Evolutionary conservation across 2,329 filamentous ascomycete species (phyloP), one percentile per base, ranked within the genome.

Genomic region (Aspergillus ibericus): DNA sequence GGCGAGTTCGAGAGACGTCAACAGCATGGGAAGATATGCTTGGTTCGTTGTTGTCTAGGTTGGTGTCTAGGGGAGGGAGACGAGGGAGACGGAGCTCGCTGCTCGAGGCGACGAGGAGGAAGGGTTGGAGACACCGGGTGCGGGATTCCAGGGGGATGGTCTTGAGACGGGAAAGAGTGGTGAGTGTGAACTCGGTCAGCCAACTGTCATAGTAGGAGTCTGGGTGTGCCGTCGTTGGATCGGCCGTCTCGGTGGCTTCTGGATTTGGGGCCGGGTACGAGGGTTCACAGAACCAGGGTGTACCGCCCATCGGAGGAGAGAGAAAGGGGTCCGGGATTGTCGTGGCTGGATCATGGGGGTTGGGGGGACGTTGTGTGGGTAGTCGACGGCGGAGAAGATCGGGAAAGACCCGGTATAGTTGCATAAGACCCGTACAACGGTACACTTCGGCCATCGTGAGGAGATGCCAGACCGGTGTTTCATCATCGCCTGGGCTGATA

Each of bases 391-490:
- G 75, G 1, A 83, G 72, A 35, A 82, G 71, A 29, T 81, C 78
- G 2, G 83, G 82, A 56, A 84, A 84, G 29, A 80, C 78, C 22
- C 80, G 79, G 64, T 85, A 85, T 18, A 85, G 67, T 61, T 85
- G 82, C 47, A 85, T 71, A 4, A 85, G 74, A 1, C 81, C 83
- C 2, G 80, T 76, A 54, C 78, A 80, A 34, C 82, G 80, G 59
- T 83, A 83, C 1, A 80, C 78, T 62, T 84, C 80, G 1, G 82
- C 82, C 62, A 83, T 77, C 7, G 78, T 77, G 35, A 84, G 74
- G 38, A 85, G 78, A 64, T 85, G 81, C 70, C 77, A 77, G 53
- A 82, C 80, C 2, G 81, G 77, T 0, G 83, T 85, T 53, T 80
- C 77, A 49, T 78, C 74, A 63, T 85, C 83, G 6, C 79, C 81